Percentiles rank a stretch among this genome's conserved stretches.
phyloP scores from a whole-genome alignment of 169 alveolate species.

The Eimeria acervulina region DNA sequence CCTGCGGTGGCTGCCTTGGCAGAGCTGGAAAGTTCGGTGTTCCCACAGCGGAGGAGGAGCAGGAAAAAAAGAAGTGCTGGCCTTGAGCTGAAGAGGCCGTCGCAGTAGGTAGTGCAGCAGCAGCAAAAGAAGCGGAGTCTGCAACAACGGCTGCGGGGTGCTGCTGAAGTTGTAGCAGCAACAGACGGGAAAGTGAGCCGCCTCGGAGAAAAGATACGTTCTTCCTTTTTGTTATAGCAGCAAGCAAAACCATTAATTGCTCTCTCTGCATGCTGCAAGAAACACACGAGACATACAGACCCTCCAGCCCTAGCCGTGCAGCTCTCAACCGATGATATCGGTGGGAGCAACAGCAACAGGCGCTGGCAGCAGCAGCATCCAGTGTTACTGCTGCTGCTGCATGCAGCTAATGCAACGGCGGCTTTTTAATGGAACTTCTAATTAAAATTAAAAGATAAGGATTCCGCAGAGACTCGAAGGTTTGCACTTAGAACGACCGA shows the following conservation, averaged over 20 bases:
- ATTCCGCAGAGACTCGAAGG: neutral
- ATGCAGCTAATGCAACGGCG: neutral
- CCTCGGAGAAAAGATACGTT: neutral
- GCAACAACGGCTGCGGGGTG: slow-evolving; percentile 46
- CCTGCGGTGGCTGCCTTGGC: neutral
- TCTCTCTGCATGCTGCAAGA: neutral
- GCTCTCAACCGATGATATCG: neutral
- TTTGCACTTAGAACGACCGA: neutral
- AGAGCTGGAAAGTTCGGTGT: neutral
- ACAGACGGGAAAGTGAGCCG: neutral
- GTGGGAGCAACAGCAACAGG: neutral
- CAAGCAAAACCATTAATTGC: neutral
- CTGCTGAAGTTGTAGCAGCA: neutral
- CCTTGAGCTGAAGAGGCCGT: neutral
- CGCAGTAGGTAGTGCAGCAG: slow-evolving; percentile 8
- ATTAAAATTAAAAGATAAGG: neutral
- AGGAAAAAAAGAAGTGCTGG: neutral
- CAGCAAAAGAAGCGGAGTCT: neutral
- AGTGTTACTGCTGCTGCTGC: neutral
- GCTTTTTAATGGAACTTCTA: neutral
- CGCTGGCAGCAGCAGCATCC: neutral
- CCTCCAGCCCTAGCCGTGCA: neutral
- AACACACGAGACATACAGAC: neutral
- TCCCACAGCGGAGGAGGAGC: neutral
- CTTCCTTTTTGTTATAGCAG: neutral